Conservation (phyloP, 805 yeast genomes). For the Spathaspora girioi region DNA sequence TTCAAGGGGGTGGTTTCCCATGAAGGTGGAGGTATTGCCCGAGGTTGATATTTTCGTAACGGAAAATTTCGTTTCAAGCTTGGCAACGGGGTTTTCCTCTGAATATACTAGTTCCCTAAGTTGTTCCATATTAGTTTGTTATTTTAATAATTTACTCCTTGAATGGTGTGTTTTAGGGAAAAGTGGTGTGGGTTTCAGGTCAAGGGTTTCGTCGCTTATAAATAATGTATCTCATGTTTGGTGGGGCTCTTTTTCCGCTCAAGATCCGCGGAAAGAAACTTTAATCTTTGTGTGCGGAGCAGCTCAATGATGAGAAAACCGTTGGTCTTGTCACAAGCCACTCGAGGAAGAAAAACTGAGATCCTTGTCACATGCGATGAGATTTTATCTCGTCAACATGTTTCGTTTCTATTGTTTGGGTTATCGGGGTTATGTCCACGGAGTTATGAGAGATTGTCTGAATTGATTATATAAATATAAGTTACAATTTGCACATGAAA, state of each 20-base stretch:
- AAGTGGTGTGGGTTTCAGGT: no score
- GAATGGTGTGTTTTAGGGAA: no score
- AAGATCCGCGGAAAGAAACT: not conserved
- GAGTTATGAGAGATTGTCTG: no score
- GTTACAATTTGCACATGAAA: no score
- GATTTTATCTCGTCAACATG: no score
- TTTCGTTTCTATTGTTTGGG: no score
- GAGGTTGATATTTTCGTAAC: slow-evolving; percentile 5
- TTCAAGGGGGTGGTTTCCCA: slow-evolving; percentile 19
- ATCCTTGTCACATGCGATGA: no score
- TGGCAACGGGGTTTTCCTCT: slow-evolving; percentile 6
- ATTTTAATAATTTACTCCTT: no score
- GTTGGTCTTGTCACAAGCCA: not conserved
- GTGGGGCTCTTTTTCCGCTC: not conserved
- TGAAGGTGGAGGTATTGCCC: slow-evolving; percentile 4
- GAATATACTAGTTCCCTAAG: slow-evolving; percentile 11
- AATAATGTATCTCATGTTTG: not conserved
- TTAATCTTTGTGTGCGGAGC: not conserved
- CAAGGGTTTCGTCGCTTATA: not conserved
- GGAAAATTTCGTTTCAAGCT: slow-evolving; percentile 14
- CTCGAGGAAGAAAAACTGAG: no score
- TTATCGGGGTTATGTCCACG: no score
- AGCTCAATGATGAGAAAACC: not conserved
- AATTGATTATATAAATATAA: no score
- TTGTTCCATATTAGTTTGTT: slow-evolving; percentile 3